Evolutionary conservation across 2,329 filamentous ascomycete genomes (phyloP), one percentile per base, ranked within the genome.

Genomic region (Botrytis byssoidea): DNA sequence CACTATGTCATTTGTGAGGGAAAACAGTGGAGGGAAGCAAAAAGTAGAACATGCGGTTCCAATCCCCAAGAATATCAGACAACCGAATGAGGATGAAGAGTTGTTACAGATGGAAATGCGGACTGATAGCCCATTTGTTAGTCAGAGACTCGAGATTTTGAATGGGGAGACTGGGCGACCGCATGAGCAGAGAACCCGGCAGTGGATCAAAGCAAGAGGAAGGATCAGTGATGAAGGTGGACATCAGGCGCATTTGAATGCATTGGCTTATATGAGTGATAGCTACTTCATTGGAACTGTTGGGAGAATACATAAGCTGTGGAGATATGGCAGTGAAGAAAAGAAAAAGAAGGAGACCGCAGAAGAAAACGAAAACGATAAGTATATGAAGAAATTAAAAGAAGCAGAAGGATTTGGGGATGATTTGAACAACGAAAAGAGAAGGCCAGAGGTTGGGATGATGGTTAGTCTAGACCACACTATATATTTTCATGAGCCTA

Each of bases 221-320:
- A 86, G 83, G 73, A 96, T 98, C 79, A 92, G 91, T 60, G 86
- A 88, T 1, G 86, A 86, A 5, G 93, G 93, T 32, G 93, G 94
- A 1, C 89, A 91, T 76, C 88, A 92, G 79, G 93, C 94, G 18
- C 95, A 98, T 81, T 85, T 98, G 51, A 92, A 89, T 55, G 96
- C 96, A 14, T 86, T 99, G 75, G 95, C 95, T 37, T 99, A 98
- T 84, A 93, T 98, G 85, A 93, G 91, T 40, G 95, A 98, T 83
- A 92, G 89, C 80, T 96, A 93, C 84, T 98, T 99, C 83, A 95
- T 98, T 82, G 95, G 93, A 57, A 98, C 95, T 2, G 89, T 98
- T 12, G 86, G 91, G 42, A 89, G 93, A 32, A 91, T 95, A 72
- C 95, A 98, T 82, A 88, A 89, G 73, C 86, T 98, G 51, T 95